These are phyloP conservation scores for Fusarium ambrosium DNA, from an alignment of 2,329 filamentous ascomycete genomes.

Conservation along the genomic window DNA sequence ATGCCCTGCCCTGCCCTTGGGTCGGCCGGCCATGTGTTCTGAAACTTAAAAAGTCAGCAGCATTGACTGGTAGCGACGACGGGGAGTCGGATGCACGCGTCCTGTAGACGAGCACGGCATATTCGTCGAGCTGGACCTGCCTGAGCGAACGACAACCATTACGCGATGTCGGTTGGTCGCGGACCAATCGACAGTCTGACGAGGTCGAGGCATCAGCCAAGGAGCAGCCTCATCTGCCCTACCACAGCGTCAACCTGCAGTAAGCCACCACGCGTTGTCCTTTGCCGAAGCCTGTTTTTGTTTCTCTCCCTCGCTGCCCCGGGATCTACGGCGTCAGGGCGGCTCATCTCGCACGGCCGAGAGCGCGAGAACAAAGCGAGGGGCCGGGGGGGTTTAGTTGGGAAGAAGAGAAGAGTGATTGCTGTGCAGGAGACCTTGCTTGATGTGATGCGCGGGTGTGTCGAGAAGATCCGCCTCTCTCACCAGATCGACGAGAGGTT, in stretches of 20 bases:
- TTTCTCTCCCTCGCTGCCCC: neutral
- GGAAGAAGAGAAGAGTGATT: neutral
- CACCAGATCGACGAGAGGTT: neutral
- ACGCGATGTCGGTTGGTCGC: slow-evolving; percentile 29
- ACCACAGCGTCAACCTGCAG: slow-evolving; percentile 37
- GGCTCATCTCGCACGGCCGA: neutral
- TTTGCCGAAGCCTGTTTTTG: slow-evolving; percentile 42
- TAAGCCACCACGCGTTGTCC: slow-evolving; percentile 34
- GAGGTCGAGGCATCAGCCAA: slow-evolving; percentile 28
- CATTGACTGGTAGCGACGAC: neutral
- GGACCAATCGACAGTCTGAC: slow-evolving; percentile 34
- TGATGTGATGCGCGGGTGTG: neutral
- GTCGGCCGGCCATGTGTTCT: slow-evolving; percentile 30
- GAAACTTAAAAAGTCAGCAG: slow-evolving; percentile 16
- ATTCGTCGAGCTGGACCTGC: slow-evolving; percentile 25
- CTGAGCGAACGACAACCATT: slow-evolving; percentile 17
- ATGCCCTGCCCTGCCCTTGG: slow-evolving; percentile 22
- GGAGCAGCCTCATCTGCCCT: slow-evolving; percentile 22
- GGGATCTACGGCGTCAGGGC: neutral
- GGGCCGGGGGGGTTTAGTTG: neutral
- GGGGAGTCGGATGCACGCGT: slow-evolving; percentile 21
- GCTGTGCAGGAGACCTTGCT: slow-evolving; percentile 14
- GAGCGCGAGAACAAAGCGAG: slow-evolving; percentile 6
- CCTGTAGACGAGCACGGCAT: slow-evolving; percentile 31
- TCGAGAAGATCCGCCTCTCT: neutral